Evolutionary conservation across 2,329 filamentous ascomycete genomes (phyloP).

Genomic region (Ambrosiella cleistominuta): DNA sequence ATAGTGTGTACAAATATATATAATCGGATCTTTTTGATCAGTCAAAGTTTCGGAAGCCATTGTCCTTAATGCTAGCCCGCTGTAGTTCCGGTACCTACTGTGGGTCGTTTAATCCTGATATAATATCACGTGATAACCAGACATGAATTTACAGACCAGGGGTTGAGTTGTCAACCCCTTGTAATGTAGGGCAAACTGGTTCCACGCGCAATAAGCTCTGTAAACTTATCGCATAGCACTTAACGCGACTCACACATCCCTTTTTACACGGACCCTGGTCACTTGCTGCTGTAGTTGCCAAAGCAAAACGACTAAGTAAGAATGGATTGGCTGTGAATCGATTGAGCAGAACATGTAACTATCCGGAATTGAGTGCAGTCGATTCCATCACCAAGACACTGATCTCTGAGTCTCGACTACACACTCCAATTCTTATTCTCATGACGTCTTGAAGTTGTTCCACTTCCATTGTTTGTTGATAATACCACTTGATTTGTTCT

Average conservation of each 20-base stretch:
- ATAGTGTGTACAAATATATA: neutral
- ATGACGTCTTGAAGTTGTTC: too few species aligned
- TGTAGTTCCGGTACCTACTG: too few species aligned
- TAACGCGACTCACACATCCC: constrained; percentile 13
- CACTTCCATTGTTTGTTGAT: too few species aligned
- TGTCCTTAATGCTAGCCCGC: too few species aligned
- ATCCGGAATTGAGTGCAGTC: too few species aligned
- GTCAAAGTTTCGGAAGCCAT: too few species aligned
- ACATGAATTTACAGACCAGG: neutral
- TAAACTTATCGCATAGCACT: constrained; percentile 10
- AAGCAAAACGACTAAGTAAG: constrained; percentile 4
- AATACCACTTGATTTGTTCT: too few species aligned
- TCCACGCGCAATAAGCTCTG: neutral
- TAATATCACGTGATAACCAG: neutral
- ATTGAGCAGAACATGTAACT: neutral
- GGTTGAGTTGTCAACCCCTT: neutral
- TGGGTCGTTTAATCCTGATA: neutral
- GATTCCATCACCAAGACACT: too few species aligned
- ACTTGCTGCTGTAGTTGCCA: neutral
- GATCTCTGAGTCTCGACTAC: too few species aligned
- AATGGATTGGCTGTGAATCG: constrained; percentile 2
- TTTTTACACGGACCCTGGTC: constrained; percentile 10
- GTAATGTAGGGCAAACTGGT: neutral
- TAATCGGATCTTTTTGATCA: neutral
- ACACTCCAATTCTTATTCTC: too few species aligned